Evolutionary conservation across 345 rosid species (phyloP), one percentile per base, ranked within the genome.

Genomic region (Citrus australasica): DNA sequence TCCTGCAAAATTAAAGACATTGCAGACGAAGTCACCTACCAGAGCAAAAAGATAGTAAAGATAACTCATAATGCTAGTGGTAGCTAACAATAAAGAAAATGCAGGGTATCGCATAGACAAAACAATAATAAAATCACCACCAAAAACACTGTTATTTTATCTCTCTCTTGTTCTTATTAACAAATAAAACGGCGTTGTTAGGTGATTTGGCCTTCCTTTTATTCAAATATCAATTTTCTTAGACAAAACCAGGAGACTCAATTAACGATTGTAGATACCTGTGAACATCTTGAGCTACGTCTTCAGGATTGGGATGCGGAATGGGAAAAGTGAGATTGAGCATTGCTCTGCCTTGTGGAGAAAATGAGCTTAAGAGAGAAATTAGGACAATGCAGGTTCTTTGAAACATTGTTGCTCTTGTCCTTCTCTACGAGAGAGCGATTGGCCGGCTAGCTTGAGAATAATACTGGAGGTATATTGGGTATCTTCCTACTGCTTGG

Each of bases 231-330:
- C 51, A 46, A 11, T 46, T 46, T 46, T 13, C 51, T 46, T 13
- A 11, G 51, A 46, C 51, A 46, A 37, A 37, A 68, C 62, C 2
- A 61, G 69, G 56, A 75, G 27, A 78, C 25, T 69, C 73, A 78
- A 24, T 33, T 61, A 30, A 4, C 67, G 70, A 58, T 74, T 65
- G 64, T 88, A 88, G 11, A 13, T 61, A 75, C 99, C 99, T 88
- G 74, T 86, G 95, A 82, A 95, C 92, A 63, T 91, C 95, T 77
- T 81, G 89, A 81, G 79, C 99, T 73, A 95, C 97, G 38, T 81
- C 78, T 64, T 92, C 97, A 4, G 98, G 99, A 81, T 90, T 79
- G 7, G 95, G 92, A 75, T 92, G 96, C 37, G 95, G 92, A 69
- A 77, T 66, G 28, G 89, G 89, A 63, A 89, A 79, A 3, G 93